Conservation (phyloP, 441 rosid genomes). For the Melastoma candidum region DNA sequence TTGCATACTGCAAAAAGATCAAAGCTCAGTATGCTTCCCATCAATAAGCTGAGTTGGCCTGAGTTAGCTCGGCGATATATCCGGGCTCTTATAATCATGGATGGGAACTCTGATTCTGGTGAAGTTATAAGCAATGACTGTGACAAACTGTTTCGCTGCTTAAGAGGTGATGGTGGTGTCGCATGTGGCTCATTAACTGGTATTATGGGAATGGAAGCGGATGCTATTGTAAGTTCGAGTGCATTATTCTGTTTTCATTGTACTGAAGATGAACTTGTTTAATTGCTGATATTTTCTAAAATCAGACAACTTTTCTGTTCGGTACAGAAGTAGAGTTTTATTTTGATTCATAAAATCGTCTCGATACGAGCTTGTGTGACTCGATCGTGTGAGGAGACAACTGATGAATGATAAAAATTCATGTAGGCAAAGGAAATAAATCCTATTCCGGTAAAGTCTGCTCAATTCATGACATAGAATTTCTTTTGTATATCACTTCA, state of each 20-base stretch:
- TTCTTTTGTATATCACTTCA: too few species aligned
- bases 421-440: too few species aligned
- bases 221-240: constrained; percentile 75
- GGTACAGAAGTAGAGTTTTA: too few species aligned
- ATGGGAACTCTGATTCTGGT: constrained; percentile 79
- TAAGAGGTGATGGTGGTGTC: constrained; percentile 98
- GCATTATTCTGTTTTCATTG: constrained; percentile 11
- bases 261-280: constrained; percentile 4
- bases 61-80: constrained; percentile 86
- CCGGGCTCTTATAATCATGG: constrained; percentile 78
- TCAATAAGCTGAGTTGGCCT: constrained; percentile 94
- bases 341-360: too few species aligned
- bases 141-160: constrained; percentile 80
- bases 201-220: constrained; percentile 96
- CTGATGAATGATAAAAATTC: too few species aligned
- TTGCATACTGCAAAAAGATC: constrained; percentile 45
- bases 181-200: constrained; percentile 95
- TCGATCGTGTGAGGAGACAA: too few species aligned
- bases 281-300: neutral
- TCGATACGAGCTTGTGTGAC: too few species aligned
- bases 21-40: constrained; percentile 70
- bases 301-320: too few species aligned
- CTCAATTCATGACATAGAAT: too few species aligned
- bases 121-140: constrained; percentile 83
- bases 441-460: too few species aligned